Evolutionary conservation across 495 filamentous ascomycete species (phyloP), one percentile per base, ranked within the genome.

Genomic region (Penicillium bovifimosum): DNA sequence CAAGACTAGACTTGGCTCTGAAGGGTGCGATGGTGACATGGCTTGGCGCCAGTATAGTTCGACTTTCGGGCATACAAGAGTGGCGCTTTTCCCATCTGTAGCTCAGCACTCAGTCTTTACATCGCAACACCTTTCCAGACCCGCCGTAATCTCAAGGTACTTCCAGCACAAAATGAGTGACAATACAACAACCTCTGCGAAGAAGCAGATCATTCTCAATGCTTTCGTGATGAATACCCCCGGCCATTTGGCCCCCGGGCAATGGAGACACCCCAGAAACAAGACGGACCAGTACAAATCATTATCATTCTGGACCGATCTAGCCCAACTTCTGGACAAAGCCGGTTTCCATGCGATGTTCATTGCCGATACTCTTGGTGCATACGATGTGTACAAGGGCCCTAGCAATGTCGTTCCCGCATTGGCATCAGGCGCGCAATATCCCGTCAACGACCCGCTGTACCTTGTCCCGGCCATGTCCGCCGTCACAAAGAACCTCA

Each of bases 311-410:
- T 84, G 81, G 81, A 73, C 77, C 10, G 70, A 77, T 41, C 55
- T 83, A 4, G 81, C 80, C 2, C 75, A 80, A 56, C 62, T 81
- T 27, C 71, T 83, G 6, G 82, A 84, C 53, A 66, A 70, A 38
- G 81, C 78, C 32, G 77, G 78, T 33, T 80, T 85, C 62, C 80
- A 85, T 56, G 81, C 77, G 44, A 80, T 84, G 55, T 85, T 83
- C 61, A 78, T 84, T 45, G 81, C 81, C 6, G 80, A 83, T 40
- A 65, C 60, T 10, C 49, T 68, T 3, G 64, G 66, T 5, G 58
- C 55, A 13, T 69, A 69, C 49, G 66, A 70, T 49, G 59, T 70
- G 17, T 69, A 70, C 55, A 66, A 65, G 46, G 66, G 64, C 6
- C 63, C 65, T 18, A 52, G 51, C 0, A 67, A 65, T 50, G 52